These are phyloP conservation scores for Thuja plicata DNA, from an alignment of 83 land plant genomes.

Conservation along the genomic window DNA sequence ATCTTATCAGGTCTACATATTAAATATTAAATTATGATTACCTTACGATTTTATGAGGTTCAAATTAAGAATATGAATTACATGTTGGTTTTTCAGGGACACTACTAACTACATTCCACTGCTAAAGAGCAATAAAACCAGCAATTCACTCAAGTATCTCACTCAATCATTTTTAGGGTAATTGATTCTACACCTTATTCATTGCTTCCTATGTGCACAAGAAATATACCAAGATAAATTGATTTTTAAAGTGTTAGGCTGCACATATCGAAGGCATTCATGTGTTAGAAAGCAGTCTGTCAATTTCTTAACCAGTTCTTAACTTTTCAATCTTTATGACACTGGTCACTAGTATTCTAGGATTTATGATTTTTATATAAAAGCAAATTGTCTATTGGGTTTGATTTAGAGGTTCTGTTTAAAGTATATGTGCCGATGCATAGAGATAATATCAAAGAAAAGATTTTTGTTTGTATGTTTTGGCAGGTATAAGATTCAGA, in stretches of 20 bases:
- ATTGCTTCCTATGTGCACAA: too few species aligned
- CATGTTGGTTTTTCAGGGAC: constrained; percentile 44
- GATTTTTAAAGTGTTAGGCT: background rate
- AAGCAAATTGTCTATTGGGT: background rate
- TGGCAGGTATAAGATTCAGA: too few species aligned
- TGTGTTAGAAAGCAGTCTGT: too few species aligned
- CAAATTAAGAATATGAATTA: background rate
- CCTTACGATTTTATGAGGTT: background rate
- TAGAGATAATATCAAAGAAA: background rate
- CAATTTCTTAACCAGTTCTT: too few species aligned
- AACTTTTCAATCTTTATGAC: too few species aligned
- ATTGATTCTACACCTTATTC: too few species aligned
- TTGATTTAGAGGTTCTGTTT: background rate
- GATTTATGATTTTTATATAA: background rate
- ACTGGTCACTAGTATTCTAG: too few species aligned
- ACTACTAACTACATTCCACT: constrained; percentile 71
- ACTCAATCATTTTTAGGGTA: too few species aligned
- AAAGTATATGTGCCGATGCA: background rate
- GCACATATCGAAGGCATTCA: too few species aligned
- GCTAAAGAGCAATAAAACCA: constrained; percentile 60
- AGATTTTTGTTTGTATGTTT: background rate
- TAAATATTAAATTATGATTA: too few species aligned
- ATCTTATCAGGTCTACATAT: too few species aligned
- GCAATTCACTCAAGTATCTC: constrained; percentile 71
- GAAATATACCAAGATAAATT: too few species aligned